These are phyloP conservation scores for Kurtzmaniella natalensis DNA, from an alignment of 1,139 yeast genomes.

Conservation along the genomic window DNA sequence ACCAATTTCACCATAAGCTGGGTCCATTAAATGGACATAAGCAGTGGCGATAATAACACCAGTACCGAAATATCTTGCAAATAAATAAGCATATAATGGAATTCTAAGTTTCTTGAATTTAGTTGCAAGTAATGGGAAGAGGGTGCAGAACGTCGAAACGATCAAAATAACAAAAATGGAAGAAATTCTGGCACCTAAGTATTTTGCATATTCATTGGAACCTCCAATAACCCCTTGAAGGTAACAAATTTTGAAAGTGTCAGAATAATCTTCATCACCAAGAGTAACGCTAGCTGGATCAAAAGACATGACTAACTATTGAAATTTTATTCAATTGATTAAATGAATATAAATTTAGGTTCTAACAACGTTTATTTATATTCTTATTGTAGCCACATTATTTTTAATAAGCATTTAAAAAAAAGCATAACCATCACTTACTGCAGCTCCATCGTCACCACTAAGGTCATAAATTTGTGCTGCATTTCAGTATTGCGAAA, in stretches of 20 bases:
- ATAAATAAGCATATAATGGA: conserved; percentile 10
- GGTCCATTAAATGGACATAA: conserved; percentile 12
- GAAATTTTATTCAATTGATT: too few relatives aligned
- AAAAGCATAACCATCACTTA: too few relatives aligned
- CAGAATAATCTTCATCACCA: not conserved
- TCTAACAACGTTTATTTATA: too few relatives aligned
- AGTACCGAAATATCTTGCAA: conserved; percentile 13
- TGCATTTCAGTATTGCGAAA: too few relatives aligned
- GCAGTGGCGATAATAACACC: conserved; percentile 15
- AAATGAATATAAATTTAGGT: too few relatives aligned
- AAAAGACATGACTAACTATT: not conserved
- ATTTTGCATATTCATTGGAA: conserved; percentile 8
- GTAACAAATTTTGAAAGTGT: not conserved
- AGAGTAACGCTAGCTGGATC: not conserved
- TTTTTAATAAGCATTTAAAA: too few relatives aligned
- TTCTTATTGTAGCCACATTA: too few relatives aligned
- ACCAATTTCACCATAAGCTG: conserved; percentile 9
- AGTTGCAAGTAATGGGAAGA: conserved; percentile 11
- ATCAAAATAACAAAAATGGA: conserved; percentile 12
- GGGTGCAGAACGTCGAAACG: conserved; percentile 11
- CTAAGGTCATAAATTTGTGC: not conserved
- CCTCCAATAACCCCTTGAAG: not conserved
- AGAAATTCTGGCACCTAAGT: conserved; percentile 12
- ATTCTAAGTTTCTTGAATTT: conserved; percentile 8
- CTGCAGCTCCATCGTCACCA: not conserved